Evolutionary conservation across 768 basidiomycete genomes (phyloP), one percentile per base, ranked within the genome.

Genomic region (Rickenella mellea): DNA sequence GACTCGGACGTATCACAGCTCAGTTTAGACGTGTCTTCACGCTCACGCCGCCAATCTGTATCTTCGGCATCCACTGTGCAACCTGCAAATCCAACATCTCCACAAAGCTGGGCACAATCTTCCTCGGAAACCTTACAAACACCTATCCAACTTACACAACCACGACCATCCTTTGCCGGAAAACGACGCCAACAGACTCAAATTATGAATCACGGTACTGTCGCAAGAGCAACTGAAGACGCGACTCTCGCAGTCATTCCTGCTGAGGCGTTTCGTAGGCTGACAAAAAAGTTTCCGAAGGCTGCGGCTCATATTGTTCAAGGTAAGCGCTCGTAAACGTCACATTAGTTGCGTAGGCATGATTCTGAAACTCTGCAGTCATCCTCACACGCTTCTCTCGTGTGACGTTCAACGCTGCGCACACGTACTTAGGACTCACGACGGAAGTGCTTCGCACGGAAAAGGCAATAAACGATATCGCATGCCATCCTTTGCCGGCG

Each of bases 171-270:
- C 12, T 27, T 27, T 9, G 14, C 14, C 17, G 32, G 19, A 1
- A 14, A 15, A 22, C 21, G 24, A 36, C 11, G 42, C 41, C 48
- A 54, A 30, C 48, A 48, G 35, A 47, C 41, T 14, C 51, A 15
- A 55, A 62, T 12, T 65, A 68, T 35, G 53, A 75, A 77, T 52
- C 74, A 79, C 52, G 85, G 85, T 4, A 79, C 85, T 4, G 79
- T 98, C 17, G 93, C 92, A n/a, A 73, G 94, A 27, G 96, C 96
- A 6, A 83, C 83, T 4, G 85, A 88, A 41, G 96, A 99, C 53
- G 87, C 87, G 4, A 98, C 96, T 2, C 67, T 99, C 15, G 96
- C 94, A n/a, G 94, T 99, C 8, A 98, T 99, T 42, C 96, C 96
- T 20, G 94, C 96, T 2, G 92, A 97, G 59, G 96, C 94, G 4